A percentile compares a stretch with the other conserved stretches of the same genome.
phyloP scores from a whole-genome alignment of 2,329 filamentous ascomycete genomes.

The Botrytis porri region DNA sequence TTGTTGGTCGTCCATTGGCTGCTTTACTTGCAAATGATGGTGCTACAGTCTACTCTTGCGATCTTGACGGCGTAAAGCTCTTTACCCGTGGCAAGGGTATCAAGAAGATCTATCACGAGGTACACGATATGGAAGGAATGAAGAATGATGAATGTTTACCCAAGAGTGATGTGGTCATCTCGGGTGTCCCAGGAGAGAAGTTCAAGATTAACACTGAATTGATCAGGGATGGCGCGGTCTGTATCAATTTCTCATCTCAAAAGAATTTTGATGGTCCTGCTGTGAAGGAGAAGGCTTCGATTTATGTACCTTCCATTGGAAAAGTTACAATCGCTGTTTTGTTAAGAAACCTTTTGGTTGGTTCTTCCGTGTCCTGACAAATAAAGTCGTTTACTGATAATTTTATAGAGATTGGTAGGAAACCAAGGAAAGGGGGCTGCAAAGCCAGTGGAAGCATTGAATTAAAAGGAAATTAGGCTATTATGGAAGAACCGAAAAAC shows the following conservation, averaged over 20 bases:
- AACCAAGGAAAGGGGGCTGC: conserved; percentile 11
- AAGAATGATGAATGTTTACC: conserved; percentile 77
- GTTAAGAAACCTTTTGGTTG: conserved; percentile 72
- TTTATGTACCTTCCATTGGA: conserved; percentile 94
- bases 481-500: not conserved
- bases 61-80: conserved; percentile 85
- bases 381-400: not conserved
- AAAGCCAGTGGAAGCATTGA: not conserved
- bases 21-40: conserved; percentile 95
- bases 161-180: conserved; percentile 90
- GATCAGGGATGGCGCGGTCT: conserved; percentile 88
- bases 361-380: not conserved
- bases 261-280: conserved; percentile 85
- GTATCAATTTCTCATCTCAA: conserved; percentile 96
- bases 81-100: conserved; percentile 90
- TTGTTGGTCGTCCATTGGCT: conserved; percentile 88
- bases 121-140: conserved; percentile 73
- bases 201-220: conserved; percentile 87
- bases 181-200: conserved; percentile 80
- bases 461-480: not conserved
- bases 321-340: conserved; percentile 96
- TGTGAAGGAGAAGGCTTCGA: conserved; percentile 92
- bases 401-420: conserved; percentile 10
- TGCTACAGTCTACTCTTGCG: conserved; percentile 91
- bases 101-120: conserved; percentile 80